Conservation (phyloP, 495 filamentous ascomycete genomes). For the Aeminium ludgeri region DNA sequence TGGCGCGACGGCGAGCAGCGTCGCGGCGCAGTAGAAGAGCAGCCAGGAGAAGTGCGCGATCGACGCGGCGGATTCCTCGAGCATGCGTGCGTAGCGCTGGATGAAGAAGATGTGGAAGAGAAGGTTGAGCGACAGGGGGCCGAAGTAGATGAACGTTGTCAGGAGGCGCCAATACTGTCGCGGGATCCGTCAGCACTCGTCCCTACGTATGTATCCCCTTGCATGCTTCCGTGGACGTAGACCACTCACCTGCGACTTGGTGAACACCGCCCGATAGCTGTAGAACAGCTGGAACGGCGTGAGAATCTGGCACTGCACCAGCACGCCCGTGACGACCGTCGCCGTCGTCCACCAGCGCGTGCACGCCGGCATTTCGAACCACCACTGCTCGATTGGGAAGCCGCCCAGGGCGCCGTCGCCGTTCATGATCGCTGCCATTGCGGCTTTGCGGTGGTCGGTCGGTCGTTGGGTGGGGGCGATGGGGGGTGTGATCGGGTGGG, state of each 20-base stretch:
- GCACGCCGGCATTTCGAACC: constrained; percentile 92
- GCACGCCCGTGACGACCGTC: constrained; percentile 68
- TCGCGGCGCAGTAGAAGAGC: constrained; percentile 62
- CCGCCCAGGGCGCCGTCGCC: constrained; percentile 33
- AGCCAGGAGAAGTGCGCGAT: constrained; percentile 92
- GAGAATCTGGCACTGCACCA: constrained; percentile 84
- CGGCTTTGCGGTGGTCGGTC: constrained; percentile 7
- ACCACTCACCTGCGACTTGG: constrained; percentile 68
- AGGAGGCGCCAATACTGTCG: constrained; percentile 83
- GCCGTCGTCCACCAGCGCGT: constrained; percentile 94
- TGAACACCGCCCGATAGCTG: constrained; percentile 79
- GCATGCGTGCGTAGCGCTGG: constrained; percentile 83
- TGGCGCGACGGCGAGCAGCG: constrained; percentile 65
- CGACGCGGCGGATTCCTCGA: constrained; percentile 86
- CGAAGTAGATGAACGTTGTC: constrained; percentile 94
- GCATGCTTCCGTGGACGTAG: not conserved
- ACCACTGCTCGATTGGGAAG: constrained; percentile 89
- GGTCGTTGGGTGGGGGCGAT: not conserved
- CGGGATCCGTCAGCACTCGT: constrained; percentile 1
- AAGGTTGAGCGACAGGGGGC: constrained; percentile 81
- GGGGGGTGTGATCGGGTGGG: too few relatives aligned
- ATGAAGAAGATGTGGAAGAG: constrained; percentile 99
- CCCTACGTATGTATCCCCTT: not conserved
- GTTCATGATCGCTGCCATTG: constrained; percentile 48
- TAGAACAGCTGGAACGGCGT: constrained; percentile 92